A percentile compares a stretch with the other conserved stretches of the same genome.
These are phyloP conservation scores for Diplodia intermedia DNA, from an alignment of 2,329 filamentous ascomycete species.

Conservation along the genomic window DNA sequence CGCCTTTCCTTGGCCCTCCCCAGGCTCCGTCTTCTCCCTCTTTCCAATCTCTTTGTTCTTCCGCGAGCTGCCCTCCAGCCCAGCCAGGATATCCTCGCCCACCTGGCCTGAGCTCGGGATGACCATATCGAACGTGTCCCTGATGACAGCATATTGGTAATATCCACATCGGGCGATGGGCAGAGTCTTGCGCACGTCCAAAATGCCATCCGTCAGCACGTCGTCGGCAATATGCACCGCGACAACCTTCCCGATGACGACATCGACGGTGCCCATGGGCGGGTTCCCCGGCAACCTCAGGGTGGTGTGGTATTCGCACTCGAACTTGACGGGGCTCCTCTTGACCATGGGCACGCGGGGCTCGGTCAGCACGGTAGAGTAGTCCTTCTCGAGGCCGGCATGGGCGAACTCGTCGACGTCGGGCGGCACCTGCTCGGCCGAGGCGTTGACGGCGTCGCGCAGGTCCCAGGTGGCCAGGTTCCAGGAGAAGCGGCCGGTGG, in stretches of 20 bases:
- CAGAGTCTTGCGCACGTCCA: slow-evolving; percentile 64
- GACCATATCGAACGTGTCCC: slow-evolving; percentile 66
- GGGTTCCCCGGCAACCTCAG: slow-evolving; percentile 63
- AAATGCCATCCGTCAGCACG: slow-evolving; percentile 61
- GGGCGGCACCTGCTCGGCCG: slow-evolving; percentile 58
- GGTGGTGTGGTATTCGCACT: slow-evolving; percentile 56
- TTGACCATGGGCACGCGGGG: slow-evolving; percentile 35
- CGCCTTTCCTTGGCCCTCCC: neutral
- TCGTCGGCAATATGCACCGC: slow-evolving; percentile 64
- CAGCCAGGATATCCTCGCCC: slow-evolving; percentile 43
- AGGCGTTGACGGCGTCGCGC: slow-evolving; percentile 62
- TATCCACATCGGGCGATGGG: slow-evolving; percentile 68
- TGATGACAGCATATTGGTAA: slow-evolving; percentile 64
- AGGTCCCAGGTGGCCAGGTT: slow-evolving; percentile 65
- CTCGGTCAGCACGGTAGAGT: slow-evolving; percentile 44
- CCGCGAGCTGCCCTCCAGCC: slow-evolving; percentile 49
- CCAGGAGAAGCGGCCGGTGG: slow-evolving; percentile 65
- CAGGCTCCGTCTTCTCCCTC: slow-evolving; percentile 17
- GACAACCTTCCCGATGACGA: slow-evolving; percentile 64
- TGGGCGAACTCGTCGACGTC: slow-evolving; percentile 63
- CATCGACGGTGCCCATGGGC: slow-evolving; percentile 64
- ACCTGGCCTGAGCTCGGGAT: slow-evolving; percentile 49
- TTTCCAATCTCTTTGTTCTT: slow-evolving; percentile 35
- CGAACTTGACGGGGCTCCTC: slow-evolving; percentile 47
- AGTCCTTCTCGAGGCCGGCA: slow-evolving; percentile 59